Conservation (phyloP, 129 eudicot species). For the Centaurea solstitialis region DNA sequence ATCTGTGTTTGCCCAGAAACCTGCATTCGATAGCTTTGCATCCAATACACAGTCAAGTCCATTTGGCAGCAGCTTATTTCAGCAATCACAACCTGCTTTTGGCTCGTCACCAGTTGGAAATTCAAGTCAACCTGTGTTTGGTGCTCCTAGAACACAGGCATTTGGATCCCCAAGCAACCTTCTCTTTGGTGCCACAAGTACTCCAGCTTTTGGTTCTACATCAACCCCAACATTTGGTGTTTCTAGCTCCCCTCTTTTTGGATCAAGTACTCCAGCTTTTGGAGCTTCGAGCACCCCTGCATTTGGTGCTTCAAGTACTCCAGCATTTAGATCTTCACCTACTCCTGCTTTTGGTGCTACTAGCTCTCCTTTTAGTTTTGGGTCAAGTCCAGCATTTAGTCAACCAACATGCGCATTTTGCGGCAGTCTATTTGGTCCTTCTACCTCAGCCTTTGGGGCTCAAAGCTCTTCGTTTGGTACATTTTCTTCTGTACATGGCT, state of each 20-base stretch:
- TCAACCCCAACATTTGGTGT: slow-evolving; percentile 51
- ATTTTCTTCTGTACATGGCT: slow-evolving; percentile 15
- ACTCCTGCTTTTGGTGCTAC: slow-evolving; percentile 63
- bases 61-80: slow-evolving; percentile 72
- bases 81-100: slow-evolving; percentile 87
- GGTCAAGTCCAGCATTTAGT: slow-evolving; percentile 68
- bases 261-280: slow-evolving; percentile 40
- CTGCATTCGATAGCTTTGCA: slow-evolving; percentile 88
- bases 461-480: slow-evolving; percentile 82
- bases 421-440: slow-evolving; percentile 64
- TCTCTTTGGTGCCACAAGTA: slow-evolving; percentile 52
- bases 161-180: slow-evolving; percentile 65
- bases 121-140: slow-evolving; percentile 72
- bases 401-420: slow-evolving; percentile 78
- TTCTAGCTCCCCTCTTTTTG: slow-evolving; percentile 44
- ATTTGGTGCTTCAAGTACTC: slow-evolving; percentile 53
- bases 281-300: slow-evolving; percentile 45
- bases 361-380: slow-evolving; percentile 65
- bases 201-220: slow-evolving; percentile 47
- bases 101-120: slow-evolving; percentile 81
- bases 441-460: slow-evolving; percentile 67
- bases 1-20: slow-evolving; percentile 86
- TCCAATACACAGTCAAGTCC: slow-evolving; percentile 75
- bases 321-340: slow-evolving; percentile 55
- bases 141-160: slow-evolving; percentile 54